Evolutionary conservation across 1,284 basidiomycete genomes (phyloP).

Genomic region (Cryptococcus sp.): DNA sequence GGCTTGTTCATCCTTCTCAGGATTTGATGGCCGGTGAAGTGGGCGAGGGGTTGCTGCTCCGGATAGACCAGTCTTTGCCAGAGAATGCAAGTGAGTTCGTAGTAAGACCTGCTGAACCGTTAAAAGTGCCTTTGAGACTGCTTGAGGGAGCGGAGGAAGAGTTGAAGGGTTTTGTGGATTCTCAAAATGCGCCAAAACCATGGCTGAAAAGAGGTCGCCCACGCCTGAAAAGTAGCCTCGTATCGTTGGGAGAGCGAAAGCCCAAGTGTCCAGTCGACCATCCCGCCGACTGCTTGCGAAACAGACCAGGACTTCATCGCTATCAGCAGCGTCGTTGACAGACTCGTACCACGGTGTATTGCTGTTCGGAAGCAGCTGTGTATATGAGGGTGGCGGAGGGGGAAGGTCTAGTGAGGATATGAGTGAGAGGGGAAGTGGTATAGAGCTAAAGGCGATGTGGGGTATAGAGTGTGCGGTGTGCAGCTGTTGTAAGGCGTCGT

Average conservation of each 20-base stretch:
- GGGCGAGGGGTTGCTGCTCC: conserved; percentile 35
- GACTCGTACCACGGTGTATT: conserved; percentile 43
- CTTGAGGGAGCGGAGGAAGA: conserved; percentile 57
- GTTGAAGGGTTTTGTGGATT: conserved; percentile 21
- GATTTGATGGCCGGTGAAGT: conserved; percentile 38
- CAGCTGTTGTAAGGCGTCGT: conserved; percentile 67
- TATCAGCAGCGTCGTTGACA: conserved; percentile 19
- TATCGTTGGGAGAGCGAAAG: conserved; percentile 73
- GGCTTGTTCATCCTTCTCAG: conserved; percentile 8
- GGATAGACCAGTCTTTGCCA: conserved; percentile 14
- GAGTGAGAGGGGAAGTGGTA: conserved; percentile 55
- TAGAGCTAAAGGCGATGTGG: conserved; percentile 89
- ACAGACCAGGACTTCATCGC: conserved; percentile 67
- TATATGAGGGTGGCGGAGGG: conserved; percentile 42
- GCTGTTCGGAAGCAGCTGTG: conserved; percentile 28
- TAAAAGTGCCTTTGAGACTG: conserved; percentile 70
- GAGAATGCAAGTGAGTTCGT: conserved; percentile 63
- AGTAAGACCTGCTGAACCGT: conserved; percentile 83
- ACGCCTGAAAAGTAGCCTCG: conserved; percentile 95
- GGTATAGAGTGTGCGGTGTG: conserved; percentile 74
- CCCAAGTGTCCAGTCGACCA: conserved; percentile 58
- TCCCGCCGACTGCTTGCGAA: conserved; percentile 62
- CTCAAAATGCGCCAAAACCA: conserved; percentile 81
- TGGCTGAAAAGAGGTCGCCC: conserved; percentile 93
- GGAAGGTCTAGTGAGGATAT: conserved; percentile 42